Base-by-base conservation (phyloP, 2,329 filamentous ascomycete species). In the Monilinia laxa region DNA sequence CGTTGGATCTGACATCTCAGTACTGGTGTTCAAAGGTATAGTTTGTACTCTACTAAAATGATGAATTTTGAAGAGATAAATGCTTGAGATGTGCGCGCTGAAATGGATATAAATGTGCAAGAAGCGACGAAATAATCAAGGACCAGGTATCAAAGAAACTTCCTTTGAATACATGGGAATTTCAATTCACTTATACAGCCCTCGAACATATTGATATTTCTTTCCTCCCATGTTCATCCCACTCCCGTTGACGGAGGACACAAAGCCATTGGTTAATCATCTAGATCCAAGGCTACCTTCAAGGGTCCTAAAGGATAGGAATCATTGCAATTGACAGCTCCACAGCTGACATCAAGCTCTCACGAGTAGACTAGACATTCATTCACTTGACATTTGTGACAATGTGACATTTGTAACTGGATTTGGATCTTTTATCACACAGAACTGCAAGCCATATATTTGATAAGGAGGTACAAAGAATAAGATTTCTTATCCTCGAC, bases 1-100 rank as follows among this genome's bases (percentile, higher is more conserved):
- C 18, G 45, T 45, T 58, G 55, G 57, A 66, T 68, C 69, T 38
- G 68, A 66, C 72, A 73, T 73, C 42, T 42, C 42, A 23, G 4
- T 38, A 25, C 45, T 20, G 5, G 35, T 2, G 16, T 31, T 51
- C 28, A 14, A 62, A 45, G 49, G 20, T 23, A 23, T 3, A 25
- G 45, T 9, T 20, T 51, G 47, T 38, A 28, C 57, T 60, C 28
- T 23, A 45, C 57, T 38, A 18, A 9, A 28, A 25, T 10, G 18
- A 38, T 49, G 25, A 31, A 51, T 38, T 9, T 11, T n/a, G 31
- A 60, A 31, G 25, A n/a, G 7, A 51, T 31, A 62, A 38, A 23
- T 51, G 28, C 58, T 25, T 9, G 12, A 51, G 14, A 38, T 51
- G 12, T 18, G 28, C 11, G 25, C 20, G 9, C 12, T 5, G 18